Conservation (phyloP, 306 rosid genomes). For the Rosa persica region DNA sequence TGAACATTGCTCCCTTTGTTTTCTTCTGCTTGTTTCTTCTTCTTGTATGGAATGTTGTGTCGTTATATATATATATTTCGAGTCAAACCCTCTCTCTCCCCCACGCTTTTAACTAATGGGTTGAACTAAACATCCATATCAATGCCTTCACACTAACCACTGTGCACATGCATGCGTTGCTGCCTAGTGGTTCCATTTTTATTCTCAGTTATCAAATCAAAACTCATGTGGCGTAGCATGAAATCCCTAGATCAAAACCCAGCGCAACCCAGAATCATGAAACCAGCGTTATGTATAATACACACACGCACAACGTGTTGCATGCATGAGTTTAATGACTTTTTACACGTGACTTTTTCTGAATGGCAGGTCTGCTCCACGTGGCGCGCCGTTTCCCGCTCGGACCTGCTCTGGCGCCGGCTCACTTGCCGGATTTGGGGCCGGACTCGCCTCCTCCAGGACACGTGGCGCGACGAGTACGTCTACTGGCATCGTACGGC, state of each 20-base stretch:
- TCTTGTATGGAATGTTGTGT: neutral
- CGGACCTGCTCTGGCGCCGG: constrained; percentile 57
- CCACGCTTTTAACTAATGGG: neutral
- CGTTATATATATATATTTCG: neutral
- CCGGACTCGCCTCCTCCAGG: constrained; percentile 29
- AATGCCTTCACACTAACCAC: neutral
- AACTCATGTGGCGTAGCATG: neutral
- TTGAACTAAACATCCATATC: neutral
- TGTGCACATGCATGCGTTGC: neutral
- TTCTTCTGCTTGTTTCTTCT: neutral
- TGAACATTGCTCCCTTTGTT: neutral
- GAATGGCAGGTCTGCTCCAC: constrained; percentile 74
- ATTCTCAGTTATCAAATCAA: neutral
- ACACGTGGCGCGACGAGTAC: constrained; percentile 71
- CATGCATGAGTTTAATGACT: neutral
- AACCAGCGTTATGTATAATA: too few relatives aligned
- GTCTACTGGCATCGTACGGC: constrained; percentile 72
- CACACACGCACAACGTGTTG: too few relatives aligned
- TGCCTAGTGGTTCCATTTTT: neutral
- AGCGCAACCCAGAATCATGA: neutral
- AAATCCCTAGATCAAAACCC: neutral
- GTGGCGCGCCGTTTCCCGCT: constrained; percentile 76
- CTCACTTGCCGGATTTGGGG: constrained; percentile 66
- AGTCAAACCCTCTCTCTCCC: neutral
- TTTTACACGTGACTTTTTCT: neutral